phyloP scores from a whole-genome alignment of 345 rosid species.

The Rhizophora apiculata region DNA sequence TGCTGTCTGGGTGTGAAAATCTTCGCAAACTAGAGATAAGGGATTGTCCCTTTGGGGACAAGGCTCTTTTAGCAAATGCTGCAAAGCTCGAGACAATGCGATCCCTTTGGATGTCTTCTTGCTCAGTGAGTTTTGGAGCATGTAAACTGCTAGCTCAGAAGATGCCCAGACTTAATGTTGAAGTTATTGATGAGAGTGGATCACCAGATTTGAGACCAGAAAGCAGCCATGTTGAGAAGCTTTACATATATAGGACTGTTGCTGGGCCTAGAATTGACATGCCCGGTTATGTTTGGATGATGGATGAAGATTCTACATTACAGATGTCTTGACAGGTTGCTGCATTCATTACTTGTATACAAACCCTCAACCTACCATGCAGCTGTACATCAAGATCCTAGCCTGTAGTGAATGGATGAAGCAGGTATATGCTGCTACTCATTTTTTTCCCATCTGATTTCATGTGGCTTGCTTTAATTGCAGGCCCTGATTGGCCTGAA shows the following conservation, averaged over 20 bases:
- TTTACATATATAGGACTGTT: conserved; percentile 73
- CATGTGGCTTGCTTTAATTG: conserved; percentile 26
- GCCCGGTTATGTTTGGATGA: conserved; percentile 79
- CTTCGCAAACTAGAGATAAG: conserved; percentile 87
- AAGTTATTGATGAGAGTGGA: conserved; percentile 79
- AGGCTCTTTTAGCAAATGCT: conserved; percentile 83
- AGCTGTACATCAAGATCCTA: background rate
- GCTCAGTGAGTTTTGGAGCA: conserved; percentile 77
- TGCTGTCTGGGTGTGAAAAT: conserved; percentile 79
- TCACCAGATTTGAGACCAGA: conserved; percentile 61
- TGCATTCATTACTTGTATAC: background rate
- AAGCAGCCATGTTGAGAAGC: conserved; percentile 75
- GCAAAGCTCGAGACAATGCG: conserved; percentile 95
- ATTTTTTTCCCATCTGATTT: conserved; percentile 23
- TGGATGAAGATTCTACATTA: conserved; percentile 51
- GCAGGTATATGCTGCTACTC: conserved; percentile 38
- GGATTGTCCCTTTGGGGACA: conserved; percentile 92
- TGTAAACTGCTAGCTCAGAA: conserved; percentile 81
- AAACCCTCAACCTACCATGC: background rate
- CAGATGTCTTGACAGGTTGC: conserved; percentile 32
- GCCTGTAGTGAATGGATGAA: conserved; percentile 9
- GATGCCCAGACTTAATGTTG: conserved; percentile 85
- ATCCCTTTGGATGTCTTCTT: conserved; percentile 99
- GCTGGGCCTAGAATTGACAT: conserved; percentile 77
- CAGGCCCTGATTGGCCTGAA: conserved; percentile 28